These are phyloP conservation scores for Flaveria linearis DNA, from an alignment of 129 eudicot species.

Conservation along the genomic window DNA sequence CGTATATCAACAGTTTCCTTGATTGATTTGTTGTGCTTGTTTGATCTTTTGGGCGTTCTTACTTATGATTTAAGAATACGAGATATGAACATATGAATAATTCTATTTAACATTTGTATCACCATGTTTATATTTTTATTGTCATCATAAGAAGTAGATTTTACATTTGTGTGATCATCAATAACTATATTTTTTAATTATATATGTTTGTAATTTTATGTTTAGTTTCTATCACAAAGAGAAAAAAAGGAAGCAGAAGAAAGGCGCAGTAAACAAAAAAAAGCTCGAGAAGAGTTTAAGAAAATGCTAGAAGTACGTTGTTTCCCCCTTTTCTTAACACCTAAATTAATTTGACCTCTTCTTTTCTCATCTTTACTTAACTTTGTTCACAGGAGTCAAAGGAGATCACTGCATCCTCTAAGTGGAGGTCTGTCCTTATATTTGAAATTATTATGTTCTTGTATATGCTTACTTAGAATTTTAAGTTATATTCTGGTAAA, in stretches of 20 bases:
- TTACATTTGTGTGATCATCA: background rate
- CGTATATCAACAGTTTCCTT: too few relatives aligned
- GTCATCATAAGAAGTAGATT: background rate
- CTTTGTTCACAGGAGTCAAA: conserved; percentile 56
- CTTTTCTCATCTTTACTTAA: conserved; percentile 16
- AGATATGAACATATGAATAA: background rate
- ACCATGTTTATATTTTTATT: background rate
- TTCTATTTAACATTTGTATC: background rate
- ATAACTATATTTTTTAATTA: background rate
- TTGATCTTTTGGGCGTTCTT: background rate
- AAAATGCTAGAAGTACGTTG: conserved; percentile 76
- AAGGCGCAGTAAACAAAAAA: conserved; percentile 69
- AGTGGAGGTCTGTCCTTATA: conserved; percentile 71
- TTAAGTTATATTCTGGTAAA: background rate
- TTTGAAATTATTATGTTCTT: background rate
- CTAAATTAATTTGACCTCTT: background rate
- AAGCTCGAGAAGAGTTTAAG: conserved; percentile 76
- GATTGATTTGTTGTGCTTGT: background rate
- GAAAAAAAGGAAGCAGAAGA: conserved; percentile 91
- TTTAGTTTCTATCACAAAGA: conserved; percentile 74
- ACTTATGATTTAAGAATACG: background rate
- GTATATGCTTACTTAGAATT: background rate
- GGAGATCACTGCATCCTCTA: conserved; percentile 69
- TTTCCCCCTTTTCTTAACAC: background rate
- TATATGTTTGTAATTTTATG: conserved; percentile 17